Conservation (phyloP, 768 basidiomycete species). For the Austroboletus eburneus region DNA sequence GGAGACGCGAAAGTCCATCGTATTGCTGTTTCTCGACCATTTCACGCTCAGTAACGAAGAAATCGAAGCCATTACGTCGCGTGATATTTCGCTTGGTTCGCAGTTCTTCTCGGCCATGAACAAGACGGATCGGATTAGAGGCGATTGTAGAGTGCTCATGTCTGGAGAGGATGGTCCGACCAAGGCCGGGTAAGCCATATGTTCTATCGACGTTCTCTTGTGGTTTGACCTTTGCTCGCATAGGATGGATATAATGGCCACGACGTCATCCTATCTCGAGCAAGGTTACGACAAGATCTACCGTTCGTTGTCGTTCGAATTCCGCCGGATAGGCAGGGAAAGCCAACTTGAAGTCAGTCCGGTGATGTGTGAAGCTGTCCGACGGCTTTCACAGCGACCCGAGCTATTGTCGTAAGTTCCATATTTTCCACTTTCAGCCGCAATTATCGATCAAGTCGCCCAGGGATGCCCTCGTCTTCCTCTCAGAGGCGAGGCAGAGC, state of each 20-base stretch:
- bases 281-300: constrained; percentile 87
- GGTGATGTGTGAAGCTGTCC: constrained; percentile 67
- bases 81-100: constrained; percentile 70
- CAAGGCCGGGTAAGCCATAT: constrained; percentile 58
- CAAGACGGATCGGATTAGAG: constrained; percentile 75
- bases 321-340: constrained; percentile 73
- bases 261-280: constrained; percentile 79
- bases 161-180: constrained; percentile 79
- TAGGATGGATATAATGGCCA: constrained; percentile 86
- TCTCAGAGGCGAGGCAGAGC: constrained; percentile 79
- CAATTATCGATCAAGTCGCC: background rate
- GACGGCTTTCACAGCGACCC: constrained; percentile 68
- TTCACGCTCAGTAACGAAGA: constrained; percentile 83
- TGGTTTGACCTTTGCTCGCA: too few relatives aligned
- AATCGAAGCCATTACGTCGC: constrained; percentile 65
- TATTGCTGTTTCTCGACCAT: constrained; percentile 72
- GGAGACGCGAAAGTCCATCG: constrained; percentile 67
- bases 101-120: constrained; percentile 85
- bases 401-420: constrained; percentile 54
- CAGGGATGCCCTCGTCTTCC: constrained; percentile 70
- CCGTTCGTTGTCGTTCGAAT: constrained; percentile 82
- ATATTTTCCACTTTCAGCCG: background rate
- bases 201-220: too few relatives aligned
- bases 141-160: constrained; percentile 84
- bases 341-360: constrained; percentile 64